Base-by-base conservation (phyloP, 306 rosid genomes). In the Rosa lucieae region DNA sequence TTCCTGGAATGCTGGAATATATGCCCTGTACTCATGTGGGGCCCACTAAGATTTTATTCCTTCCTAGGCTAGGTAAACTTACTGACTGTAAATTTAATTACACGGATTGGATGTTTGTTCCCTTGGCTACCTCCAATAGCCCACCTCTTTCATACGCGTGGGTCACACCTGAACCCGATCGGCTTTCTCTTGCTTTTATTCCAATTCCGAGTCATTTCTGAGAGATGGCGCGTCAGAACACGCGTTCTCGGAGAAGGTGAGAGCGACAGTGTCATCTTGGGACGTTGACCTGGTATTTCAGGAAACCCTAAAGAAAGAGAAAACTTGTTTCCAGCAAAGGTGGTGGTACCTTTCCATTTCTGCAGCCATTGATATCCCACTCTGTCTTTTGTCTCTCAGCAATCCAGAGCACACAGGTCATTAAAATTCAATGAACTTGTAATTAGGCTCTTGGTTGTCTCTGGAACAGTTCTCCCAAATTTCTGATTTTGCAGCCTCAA, bases 241-340 rank as follows among this genome's bases (percentile, higher is more conserved):
- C 87, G 83, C 87, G 85, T 82, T 47, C n/a, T 70, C 18, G 6
- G 10, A 51, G 81, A 53, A 55, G 78, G 87, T 82, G 75, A 77
- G 63, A 61, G 48, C 21, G 67, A 55, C 71, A 20, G n/a, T 21
- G 5, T n/a, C 62, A 15, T 26, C 65, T 13, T 17, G 65, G 58
- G 75, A n/a, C 70, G 91, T 79, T 85, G 89, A 85, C 87, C 77
- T 3, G 4, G 5, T 1, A 32, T 32, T 17, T 51, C 52, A 5
- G 52, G 81, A 49, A 85, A 49, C 82, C 85, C 81, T 81, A 80
- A 80, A 56, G 42, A 55, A 40, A 35, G 59, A 29, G 51, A 72
- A 32, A 32, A 21, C 39, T 23, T 4, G 21, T 39, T 62, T 23
- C 20, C 15, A 52, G 18, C 49, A 1, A 73, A 52, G 29, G 29